A percentile compares a stretch with the other conserved stretches of the same genome.
Conservation (phyloP, 176 grass and related monocot genomes). For the maize (Zea mays) region DNA sequence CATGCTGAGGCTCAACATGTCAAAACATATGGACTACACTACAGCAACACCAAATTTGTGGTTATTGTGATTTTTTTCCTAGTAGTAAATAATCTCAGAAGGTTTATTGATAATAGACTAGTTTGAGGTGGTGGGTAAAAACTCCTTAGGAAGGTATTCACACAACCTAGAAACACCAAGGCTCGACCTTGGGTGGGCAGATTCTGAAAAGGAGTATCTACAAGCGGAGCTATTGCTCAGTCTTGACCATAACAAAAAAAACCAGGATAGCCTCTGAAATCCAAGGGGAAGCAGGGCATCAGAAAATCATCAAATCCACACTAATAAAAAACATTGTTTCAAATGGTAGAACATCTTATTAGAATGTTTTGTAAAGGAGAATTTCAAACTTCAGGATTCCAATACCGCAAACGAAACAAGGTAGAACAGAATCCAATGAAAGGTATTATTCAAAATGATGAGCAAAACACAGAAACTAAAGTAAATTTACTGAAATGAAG, state of each 20-base stretch:
- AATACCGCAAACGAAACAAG: background rate
- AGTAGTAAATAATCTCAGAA: conserved; percentile 10
- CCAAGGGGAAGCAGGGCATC: background rate
- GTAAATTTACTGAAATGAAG: conserved; percentile 1
- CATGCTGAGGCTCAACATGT: background rate
- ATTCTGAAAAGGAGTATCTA: too few species aligned
- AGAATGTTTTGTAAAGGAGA: background rate
- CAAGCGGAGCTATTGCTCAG: too few species aligned
- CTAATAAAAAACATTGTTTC: background rate
- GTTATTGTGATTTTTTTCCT: background rate
- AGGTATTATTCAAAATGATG: background rate
- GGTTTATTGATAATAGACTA: background rate
- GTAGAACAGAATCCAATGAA: background rate
- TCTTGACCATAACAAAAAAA: background rate
- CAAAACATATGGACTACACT: conserved; percentile 1
- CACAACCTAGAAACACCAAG: too few species aligned
- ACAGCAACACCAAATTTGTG: background rate
- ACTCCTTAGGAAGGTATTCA: background rate
- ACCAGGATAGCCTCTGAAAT: background rate
- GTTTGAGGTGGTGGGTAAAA: background rate
- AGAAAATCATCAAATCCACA: background rate
- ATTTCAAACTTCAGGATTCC: background rate
- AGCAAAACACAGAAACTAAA: background rate
- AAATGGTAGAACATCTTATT: background rate
- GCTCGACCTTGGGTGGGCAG: too few species aligned